Evolutionary conservation across 2,329 filamentous ascomycete species (phyloP), one percentile per base, ranked within the genome.

Genomic region (Claviceps spartinae): DNA sequence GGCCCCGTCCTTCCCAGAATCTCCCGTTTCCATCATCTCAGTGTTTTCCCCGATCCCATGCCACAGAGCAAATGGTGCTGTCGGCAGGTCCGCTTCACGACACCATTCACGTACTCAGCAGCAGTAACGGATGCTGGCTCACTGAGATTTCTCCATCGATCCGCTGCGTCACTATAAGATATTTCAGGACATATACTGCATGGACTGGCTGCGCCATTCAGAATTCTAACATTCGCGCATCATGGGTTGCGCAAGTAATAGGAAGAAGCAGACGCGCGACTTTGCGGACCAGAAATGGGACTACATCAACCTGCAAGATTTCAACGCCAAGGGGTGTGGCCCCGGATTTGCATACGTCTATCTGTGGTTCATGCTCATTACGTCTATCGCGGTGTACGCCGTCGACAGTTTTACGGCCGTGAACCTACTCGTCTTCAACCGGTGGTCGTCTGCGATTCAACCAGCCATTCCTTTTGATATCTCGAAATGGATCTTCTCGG

Each of bases 331-430:
- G 34, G 91, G 87, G 14, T 89, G 85, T 66, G 82, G 85, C 58
- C 78, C 85, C 1, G 76, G 79, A 8, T 76, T 95, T 58, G 90
- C 89, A 54, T 97, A 96, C 67, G 79, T 74, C 61, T 93, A 89
- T 69, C 77, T 97, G 49, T 93, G 84, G 78, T 75, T 93, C 54
- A 85, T 88, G 59, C 76, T 91, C 45, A 52, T 89, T 50, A 73
- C 94, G 53, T 93, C 88, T 3, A 66, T 91, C 48, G 84, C 87
- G 45, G 89, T 95, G 58, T 96, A 95, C 67, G 82, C 76, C 30
- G 86, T 94, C 64, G 91, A 97, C 69, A 89, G 83, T 55, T 97
- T 96, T 65, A 96, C 90, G 4, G 90, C 90, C 56, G 79, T 96
- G 69, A 94, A 95, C 57, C 75, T 98, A 42, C 78, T 98, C 49